These are phyloP conservation scores for Parietichytrium sp. DNA, from an alignment of 108 stramenopile species.

Conservation along the genomic window DNA sequence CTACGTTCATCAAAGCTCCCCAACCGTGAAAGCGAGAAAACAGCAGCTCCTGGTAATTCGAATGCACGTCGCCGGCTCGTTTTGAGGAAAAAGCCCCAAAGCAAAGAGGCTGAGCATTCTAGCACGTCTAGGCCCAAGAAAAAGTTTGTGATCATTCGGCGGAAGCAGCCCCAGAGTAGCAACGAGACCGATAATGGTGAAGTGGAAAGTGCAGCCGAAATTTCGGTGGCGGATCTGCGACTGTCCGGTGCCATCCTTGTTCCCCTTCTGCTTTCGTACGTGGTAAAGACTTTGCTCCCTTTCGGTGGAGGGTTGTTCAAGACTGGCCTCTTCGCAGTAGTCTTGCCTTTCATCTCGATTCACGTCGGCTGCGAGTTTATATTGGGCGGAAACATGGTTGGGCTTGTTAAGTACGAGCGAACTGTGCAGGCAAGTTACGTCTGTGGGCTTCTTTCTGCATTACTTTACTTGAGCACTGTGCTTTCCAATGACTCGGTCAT, in stretches of 20 bases:
- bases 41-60: too few relatives aligned
- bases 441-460: background rate
- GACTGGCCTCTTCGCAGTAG: background rate
- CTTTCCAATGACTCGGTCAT: background rate
- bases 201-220: too few relatives aligned
- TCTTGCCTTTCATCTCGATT: background rate
- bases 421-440: background rate
- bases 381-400: background rate
- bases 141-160: too few relatives aligned
- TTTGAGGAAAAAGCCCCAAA: too few relatives aligned
- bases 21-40: too few relatives aligned
- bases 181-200: too few relatives aligned
- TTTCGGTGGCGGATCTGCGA: slow-evolving; percentile 9
- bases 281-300: background rate
- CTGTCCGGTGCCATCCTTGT: slow-evolving; percentile 12
- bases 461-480: background rate
- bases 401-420: background rate
- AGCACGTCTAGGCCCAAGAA: too few relatives aligned
- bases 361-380: background rate
- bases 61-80: too few relatives aligned
- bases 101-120: too few relatives aligned
- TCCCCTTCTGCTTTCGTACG: background rate
- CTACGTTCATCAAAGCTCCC: too few relatives aligned
- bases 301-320: too few relatives aligned
- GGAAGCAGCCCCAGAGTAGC: too few relatives aligned